Evolutionary conservation across 495 filamentous ascomycete species (phyloP).

Genomic region (Daldinia caldariorum): DNA sequence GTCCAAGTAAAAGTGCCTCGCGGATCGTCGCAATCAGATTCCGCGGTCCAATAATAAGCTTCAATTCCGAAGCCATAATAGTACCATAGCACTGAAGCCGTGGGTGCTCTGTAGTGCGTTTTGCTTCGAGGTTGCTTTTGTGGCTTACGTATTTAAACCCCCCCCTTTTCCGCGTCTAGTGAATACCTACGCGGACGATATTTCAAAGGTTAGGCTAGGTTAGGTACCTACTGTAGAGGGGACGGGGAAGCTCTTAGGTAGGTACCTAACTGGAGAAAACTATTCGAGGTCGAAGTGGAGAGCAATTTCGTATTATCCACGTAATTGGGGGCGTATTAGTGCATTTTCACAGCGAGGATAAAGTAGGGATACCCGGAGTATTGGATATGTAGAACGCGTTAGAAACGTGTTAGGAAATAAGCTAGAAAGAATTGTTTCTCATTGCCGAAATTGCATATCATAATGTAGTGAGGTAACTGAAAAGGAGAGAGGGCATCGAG

Average conservation of each 20-base stretch:
- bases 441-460: constrained; percentile 36
- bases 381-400: background rate
- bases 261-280: background rate
- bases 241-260: too few species aligned
- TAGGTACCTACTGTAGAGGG: too few species aligned
- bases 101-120: background rate
- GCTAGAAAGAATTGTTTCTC: constrained; percentile 19
- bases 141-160: constrained; percentile 1
- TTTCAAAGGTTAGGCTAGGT: too few species aligned
- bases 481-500: constrained; percentile 7
- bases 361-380: background rate
- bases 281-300: background rate
- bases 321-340: constrained; percentile 4
- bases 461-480: constrained; percentile 36
- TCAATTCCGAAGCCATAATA: constrained; percentile 20
- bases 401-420: constrained; percentile 22
- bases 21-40: constrained; percentile 28
- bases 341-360: constrained; percentile 3
- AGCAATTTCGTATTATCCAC: constrained; percentile 10
- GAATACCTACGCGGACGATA: background rate
- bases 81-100: constrained; percentile 7
- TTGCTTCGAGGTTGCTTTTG: background rate
- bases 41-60: constrained; percentile 36
- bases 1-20: constrained; percentile 1
- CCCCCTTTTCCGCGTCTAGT: constrained; percentile 3